These are phyloP conservation scores for Withania somnifera DNA, from an alignment of 305 asterid genomes.

Conservation along the genomic window DNA sequence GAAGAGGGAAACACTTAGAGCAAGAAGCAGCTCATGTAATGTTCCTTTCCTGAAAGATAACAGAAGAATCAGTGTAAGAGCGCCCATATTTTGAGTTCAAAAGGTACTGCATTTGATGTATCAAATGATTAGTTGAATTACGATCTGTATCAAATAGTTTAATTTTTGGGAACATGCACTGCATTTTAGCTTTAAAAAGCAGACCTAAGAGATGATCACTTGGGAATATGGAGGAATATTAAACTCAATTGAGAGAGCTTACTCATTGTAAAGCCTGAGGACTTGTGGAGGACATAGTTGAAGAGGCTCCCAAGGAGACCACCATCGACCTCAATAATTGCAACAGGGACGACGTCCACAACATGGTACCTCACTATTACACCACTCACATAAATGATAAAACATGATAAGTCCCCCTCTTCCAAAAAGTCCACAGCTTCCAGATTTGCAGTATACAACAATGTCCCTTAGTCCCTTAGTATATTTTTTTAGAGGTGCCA, in stretches of 20 bases:
- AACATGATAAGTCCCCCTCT: constrained; percentile 89
- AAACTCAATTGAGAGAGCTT: constrained; percentile 12
- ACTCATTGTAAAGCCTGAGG: constrained; percentile 63
- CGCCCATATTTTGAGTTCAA: neutral
- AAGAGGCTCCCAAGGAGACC: constrained; percentile 76
- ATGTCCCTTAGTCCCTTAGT: constrained; percentile 67
- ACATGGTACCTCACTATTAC: constrained; percentile 53
- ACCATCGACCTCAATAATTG: constrained; percentile 64
- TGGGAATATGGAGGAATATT: neutral
- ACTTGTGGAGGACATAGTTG: constrained; percentile 61
- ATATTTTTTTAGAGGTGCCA: too few relatives aligned
- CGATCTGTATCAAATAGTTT: neutral
- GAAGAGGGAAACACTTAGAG: constrained; percentile 65
- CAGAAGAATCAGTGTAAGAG: neutral
- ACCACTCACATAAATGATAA: constrained; percentile 79
- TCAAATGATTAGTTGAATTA: neutral
- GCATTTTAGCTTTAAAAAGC: neutral
- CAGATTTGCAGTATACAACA: constrained; percentile 58
- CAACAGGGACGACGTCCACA: constrained; percentile 57
- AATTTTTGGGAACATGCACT: neutral
- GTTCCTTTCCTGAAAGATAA: constrained; percentile 68
- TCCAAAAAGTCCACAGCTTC: constrained; percentile 77
- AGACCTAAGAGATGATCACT: neutral
- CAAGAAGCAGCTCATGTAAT: constrained; percentile 49
- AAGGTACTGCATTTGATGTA: neutral